phyloP scores from a whole-genome alignment of 371 early-diverging fungal genomes.

The Mortierella sp. region DNA sequence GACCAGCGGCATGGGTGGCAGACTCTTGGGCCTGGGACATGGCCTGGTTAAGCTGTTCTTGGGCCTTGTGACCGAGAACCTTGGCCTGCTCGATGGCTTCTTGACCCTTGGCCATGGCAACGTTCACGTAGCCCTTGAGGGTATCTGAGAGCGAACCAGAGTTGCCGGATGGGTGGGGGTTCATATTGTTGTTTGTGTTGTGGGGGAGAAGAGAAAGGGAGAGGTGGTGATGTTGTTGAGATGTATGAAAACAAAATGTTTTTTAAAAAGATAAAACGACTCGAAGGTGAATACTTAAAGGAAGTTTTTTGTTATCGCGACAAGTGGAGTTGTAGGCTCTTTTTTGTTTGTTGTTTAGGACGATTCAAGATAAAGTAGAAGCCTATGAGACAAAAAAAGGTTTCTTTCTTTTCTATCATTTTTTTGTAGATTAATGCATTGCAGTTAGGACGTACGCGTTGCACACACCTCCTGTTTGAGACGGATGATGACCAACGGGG shows the following conservation, averaged over 20 bases:
- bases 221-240: neutral
- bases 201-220: neutral
- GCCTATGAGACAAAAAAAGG: neutral
- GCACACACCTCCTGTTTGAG: neutral
- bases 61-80: conserved; percentile 23
- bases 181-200: conserved; percentile 10
- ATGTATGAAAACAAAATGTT: neutral
- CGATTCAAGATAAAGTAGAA: neutral
- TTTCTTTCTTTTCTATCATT: neutral
- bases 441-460: neutral
- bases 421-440: neutral
- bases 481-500: neutral
- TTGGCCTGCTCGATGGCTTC: conserved; percentile 19
- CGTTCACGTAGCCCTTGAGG: conserved; percentile 29
- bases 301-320: neutral
- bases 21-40: conserved; percentile 10
- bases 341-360: neutral
- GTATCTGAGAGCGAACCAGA: conserved; percentile 30
- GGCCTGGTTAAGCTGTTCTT: conserved; percentile 30
- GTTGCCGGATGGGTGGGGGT: conserved; percentile 7
- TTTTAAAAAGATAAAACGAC: neutral
- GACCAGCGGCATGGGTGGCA: neutral
- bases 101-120: conserved; percentile 36
- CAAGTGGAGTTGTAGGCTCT: neutral
- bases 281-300: neutral